Evolutionary conservation across 2,329 filamentous ascomycete species (phyloP).

Genomic region (Trichoderma citrinoviride): DNA sequence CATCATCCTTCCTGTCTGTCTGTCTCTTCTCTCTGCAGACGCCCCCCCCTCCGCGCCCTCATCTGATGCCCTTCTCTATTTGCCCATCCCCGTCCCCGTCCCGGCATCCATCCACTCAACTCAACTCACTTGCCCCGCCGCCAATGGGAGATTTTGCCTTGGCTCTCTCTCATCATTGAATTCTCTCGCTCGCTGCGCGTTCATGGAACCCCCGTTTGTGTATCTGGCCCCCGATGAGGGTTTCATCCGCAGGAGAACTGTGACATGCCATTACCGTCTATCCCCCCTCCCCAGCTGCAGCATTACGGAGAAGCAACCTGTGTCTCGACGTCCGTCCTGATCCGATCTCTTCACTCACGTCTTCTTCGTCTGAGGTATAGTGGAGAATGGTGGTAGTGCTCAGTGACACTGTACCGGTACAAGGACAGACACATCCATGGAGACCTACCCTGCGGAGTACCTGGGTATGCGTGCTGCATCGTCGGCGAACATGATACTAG

Average conservation of each 20-base stretch:
- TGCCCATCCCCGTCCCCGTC: neutral
- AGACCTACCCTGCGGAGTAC: too few species aligned
- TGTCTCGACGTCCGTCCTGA: neutral
- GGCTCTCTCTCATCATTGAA: neutral
- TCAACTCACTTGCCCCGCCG: neutral
- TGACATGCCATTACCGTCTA: conserved; percentile 3
- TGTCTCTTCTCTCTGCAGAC: neutral
- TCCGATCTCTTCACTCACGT: neutral
- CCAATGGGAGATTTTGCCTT: conserved; percentile 18
- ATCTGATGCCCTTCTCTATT: neutral
- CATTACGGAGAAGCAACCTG: conserved; percentile 2
- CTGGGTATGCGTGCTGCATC: neutral
- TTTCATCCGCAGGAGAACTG: conserved; percentile 1
- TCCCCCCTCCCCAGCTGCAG: neutral
- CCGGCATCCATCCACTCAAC: neutral
- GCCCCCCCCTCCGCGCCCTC: neutral
- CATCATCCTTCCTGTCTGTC: neutral
- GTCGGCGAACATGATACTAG: conserved; percentile 6
- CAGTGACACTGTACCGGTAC: conserved; percentile 3
- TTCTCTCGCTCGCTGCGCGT: neutral
- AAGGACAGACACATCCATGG: too few species aligned
- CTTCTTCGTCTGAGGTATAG: neutral
- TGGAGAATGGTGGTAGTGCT: neutral
- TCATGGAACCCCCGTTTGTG: neutral
- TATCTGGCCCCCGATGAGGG: neutral